Conservation (phyloP, 805 yeast species). For the Lachancea sp. region DNA sequence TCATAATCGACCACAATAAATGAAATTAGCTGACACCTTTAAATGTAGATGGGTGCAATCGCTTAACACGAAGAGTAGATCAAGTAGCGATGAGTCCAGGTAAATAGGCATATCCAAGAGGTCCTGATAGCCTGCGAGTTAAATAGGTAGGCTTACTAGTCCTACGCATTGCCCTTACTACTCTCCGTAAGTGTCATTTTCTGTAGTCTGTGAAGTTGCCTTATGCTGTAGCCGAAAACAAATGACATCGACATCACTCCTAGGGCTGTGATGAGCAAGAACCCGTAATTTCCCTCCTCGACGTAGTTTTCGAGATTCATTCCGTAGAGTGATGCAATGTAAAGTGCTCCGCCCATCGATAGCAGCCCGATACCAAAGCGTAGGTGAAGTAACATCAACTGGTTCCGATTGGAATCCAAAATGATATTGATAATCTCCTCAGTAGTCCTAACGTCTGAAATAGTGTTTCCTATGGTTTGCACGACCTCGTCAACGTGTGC, state of each 20-base stretch:
- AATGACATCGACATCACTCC: slow-evolving; percentile 40
- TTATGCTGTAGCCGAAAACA: slow-evolving; percentile 49
- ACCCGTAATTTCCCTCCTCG: slow-evolving; percentile 75
- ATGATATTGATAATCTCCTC: slow-evolving; percentile 94
- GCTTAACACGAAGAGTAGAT: not conserved
- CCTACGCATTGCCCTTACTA: slow-evolving; percentile 1
- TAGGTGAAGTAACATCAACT: slow-evolving; percentile 80
- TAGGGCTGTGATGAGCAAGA: slow-evolving; percentile 40
- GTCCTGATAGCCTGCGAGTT: too few relatives aligned
- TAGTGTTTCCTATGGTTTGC: slow-evolving; percentile 72
- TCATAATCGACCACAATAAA: too few relatives aligned
- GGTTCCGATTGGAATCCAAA: slow-evolving; percentile 88
- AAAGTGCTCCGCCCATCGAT: slow-evolving; percentile 74
- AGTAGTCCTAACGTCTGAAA: slow-evolving; percentile 81
- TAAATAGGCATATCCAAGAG: not conserved
- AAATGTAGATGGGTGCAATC: slow-evolving; percentile 4
- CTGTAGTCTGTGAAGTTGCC: slow-evolving; percentile 57
- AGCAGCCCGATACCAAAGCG: slow-evolving; percentile 77
- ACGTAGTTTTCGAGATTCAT: slow-evolving; percentile 92
- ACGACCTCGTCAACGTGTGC: slow-evolving; percentile 91
- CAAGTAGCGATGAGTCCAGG: too few relatives aligned
- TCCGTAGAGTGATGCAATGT: slow-evolving; percentile 83
- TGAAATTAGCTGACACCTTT: not conserved
- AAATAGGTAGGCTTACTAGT: too few relatives aligned
- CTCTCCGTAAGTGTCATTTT: slow-evolving; percentile 62